A percentile compares a stretch with the other conserved stretches of the same genome.
These are phyloP conservation scores for Lachancea waltii DNA, from an alignment of 805 yeast species.

Conservation along the genomic window DNA sequence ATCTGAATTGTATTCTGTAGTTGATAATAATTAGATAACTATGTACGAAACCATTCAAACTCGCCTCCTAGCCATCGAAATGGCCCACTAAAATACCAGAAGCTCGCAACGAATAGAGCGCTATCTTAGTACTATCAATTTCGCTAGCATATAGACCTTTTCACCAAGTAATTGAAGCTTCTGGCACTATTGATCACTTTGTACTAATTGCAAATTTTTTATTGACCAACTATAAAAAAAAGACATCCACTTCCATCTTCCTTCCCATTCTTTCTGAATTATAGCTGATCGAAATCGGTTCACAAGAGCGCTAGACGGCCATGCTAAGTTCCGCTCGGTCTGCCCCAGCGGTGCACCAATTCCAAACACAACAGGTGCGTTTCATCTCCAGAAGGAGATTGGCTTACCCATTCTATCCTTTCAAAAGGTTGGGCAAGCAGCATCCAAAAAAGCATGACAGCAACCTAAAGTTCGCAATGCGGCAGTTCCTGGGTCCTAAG, in stretches of 20 bases:
- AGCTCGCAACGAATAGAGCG: no score
- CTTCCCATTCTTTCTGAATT: background rate
- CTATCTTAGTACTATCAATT: no score
- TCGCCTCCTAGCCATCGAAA: no score
- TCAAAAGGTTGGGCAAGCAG: slow-evolving; percentile 36
- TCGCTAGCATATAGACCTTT: no score
- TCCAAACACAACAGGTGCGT: slow-evolving; percentile 34
- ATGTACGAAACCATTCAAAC: no score
- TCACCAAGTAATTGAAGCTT: no score
- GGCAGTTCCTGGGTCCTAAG: slow-evolving; percentile 73
- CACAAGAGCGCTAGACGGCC: background rate
- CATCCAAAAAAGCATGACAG: slow-evolving; percentile 41
- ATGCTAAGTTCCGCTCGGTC: slow-evolving; percentile 4
- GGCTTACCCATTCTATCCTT: slow-evolving; percentile 50
- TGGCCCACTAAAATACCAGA: no score
- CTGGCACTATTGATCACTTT: background rate
- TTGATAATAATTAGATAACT: no score
- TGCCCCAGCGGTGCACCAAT: slow-evolving; percentile 1
- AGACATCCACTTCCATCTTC: background rate
- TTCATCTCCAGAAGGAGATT: slow-evolving; percentile 45
- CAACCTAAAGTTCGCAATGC: slow-evolving; percentile 55
- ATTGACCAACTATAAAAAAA: background rate
- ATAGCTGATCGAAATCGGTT: background rate
- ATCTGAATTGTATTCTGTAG: no score
- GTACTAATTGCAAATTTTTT: background rate